Percentiles rank a stretch among this genome's conserved stretches.
These are phyloP conservation scores for Geum urbanum DNA, from an alignment of 306 rosid species.

Conservation along the genomic window DNA sequence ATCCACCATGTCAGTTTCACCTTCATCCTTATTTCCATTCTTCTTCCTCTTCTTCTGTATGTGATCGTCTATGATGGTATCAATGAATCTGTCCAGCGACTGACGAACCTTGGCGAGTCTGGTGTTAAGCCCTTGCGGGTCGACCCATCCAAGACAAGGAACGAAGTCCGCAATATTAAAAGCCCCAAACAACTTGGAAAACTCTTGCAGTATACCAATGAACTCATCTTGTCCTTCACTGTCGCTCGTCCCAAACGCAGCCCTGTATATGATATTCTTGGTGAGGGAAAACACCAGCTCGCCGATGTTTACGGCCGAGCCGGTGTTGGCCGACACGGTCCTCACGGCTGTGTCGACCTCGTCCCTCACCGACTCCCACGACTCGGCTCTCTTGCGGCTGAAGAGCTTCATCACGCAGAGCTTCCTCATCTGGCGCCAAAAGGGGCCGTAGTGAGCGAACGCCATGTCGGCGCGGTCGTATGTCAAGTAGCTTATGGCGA, in stretches of 20 bases:
- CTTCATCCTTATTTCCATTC: neutral
- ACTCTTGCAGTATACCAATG: conserved; percentile 67
- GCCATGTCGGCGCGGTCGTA: conserved; percentile 94
- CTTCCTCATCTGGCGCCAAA: conserved; percentile 91
- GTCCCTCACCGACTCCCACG: conserved; percentile 71
- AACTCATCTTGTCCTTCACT: conserved; percentile 71
- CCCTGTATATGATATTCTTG: conserved; percentile 58
- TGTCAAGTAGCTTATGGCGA: conserved; percentile 79
- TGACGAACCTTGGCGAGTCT: conserved; percentile 58
- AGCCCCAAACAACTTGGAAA: conserved; percentile 80
- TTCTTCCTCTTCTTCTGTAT: conserved; percentile 31
- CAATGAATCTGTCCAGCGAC: conserved; percentile 58
- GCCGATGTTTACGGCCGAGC: conserved; percentile 49
- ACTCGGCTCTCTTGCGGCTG: conserved; percentile 77
- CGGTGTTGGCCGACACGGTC: conserved; percentile 20
- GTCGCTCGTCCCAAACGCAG: conserved; percentile 64
- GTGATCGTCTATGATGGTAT: conserved; percentile 62
- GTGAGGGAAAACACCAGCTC: conserved; percentile 62
- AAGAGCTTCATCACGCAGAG: conserved; percentile 82
- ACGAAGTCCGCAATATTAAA: conserved; percentile 73
- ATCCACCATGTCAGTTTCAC: conserved; percentile 79
- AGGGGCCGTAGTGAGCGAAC: conserved; percentile 86
- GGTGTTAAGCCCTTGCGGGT: conserved; percentile 57
- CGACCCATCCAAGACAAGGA: conserved; percentile 51
- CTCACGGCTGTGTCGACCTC: conserved; percentile 54